Base-by-base conservation (phyloP, 345 rosid species). In the Hevea brasiliensis region DNA sequence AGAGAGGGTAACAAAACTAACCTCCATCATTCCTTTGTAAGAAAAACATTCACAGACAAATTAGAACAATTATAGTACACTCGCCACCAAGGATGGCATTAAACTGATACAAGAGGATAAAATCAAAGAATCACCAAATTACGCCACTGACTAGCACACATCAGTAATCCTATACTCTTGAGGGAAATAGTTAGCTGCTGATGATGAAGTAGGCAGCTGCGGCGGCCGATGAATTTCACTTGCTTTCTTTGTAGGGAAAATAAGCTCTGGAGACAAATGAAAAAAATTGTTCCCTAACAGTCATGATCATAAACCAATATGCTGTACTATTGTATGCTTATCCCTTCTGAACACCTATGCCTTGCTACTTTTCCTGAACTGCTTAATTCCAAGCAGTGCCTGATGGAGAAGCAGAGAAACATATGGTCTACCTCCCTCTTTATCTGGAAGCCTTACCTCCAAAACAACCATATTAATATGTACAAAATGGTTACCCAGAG, bases 31-130 rank as follows among this genome's bases (percentile, higher is more conserved):
- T 71, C 75, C 80, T 77, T 61, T 74, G 55, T 75, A 83, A 79
- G 75, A 11, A 61, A 81, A 62, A 54, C 76, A 67, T 61, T 61
- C 58, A n/a, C n/a, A 32, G 66, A 74, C 72, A 63, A 68, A 81
- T 81, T 70, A 72, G 81, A 80, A 76, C 81, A 74, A 79, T 68
- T 87, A 88, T 86, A 75, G 85, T 85, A 85, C 91, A 88, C 42
- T 71, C 40, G 82, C 93, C 86, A 79, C 77, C 74, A 72, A 70
- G 74, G 77, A 79, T 83, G 83, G 71, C 85, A 74, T 50, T 78
- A 72, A 72, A 85, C 82, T 79, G 62, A 80, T 74, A 83, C 85
- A 71, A 71, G 17, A 63, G 57, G 70, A 70, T 74, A 67, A 76
- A 83, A 77, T 81, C 65, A 82, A 87, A 78, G 81, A 89, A 86